phyloP scores from a whole-genome alignment of 495 filamentous ascomycete species.

The Chaetomium cochliodes region DNA sequence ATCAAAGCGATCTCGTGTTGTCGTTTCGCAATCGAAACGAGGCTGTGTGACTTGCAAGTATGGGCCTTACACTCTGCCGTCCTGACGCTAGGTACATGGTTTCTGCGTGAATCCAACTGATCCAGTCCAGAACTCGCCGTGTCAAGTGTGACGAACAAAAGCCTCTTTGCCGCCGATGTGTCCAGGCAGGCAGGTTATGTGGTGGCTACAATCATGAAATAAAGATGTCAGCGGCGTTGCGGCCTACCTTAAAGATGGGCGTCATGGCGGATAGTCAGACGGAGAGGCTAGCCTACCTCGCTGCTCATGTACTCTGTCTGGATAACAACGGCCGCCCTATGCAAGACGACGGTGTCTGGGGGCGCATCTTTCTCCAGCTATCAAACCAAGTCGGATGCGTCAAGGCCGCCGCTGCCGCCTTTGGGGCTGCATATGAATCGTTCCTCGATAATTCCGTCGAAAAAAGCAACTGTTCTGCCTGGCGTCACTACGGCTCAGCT shows the following conservation, averaged over 20 bases:
- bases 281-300: slow-evolving; percentile 2
- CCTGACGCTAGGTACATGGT: neutral
- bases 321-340: slow-evolving; percentile 3
- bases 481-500: neutral
- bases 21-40: slow-evolving; percentile 9
- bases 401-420: slow-evolving; percentile 7
- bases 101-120: neutral
- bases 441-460: neutral
- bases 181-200: slow-evolving; percentile 7
- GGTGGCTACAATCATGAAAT: neutral
- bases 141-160: slow-evolving; percentile 11
- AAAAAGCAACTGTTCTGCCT: neutral
- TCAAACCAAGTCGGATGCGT: slow-evolving; percentile 1
- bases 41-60: slow-evolving; percentile 12
- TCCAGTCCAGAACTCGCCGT: neutral
- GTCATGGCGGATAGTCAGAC: neutral
- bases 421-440: slow-evolving; percentile 9
- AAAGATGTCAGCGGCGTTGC: neutral
- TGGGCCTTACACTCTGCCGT: neutral
- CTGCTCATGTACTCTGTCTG: slow-evolving; percentile 5
- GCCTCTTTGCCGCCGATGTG: slow-evolving; percentile 5
- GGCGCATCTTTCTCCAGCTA: slow-evolving; percentile 5
- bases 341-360: slow-evolving; percentile 6
- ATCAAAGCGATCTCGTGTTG: slow-evolving; percentile 2
- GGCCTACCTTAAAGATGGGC: neutral